Percentiles rank a stretch among this genome's conserved stretches.
Evolutionary conservation across 2,329 filamentous ascomycete genomes (phyloP).

Genomic region (Xylaria sp.): DNA sequence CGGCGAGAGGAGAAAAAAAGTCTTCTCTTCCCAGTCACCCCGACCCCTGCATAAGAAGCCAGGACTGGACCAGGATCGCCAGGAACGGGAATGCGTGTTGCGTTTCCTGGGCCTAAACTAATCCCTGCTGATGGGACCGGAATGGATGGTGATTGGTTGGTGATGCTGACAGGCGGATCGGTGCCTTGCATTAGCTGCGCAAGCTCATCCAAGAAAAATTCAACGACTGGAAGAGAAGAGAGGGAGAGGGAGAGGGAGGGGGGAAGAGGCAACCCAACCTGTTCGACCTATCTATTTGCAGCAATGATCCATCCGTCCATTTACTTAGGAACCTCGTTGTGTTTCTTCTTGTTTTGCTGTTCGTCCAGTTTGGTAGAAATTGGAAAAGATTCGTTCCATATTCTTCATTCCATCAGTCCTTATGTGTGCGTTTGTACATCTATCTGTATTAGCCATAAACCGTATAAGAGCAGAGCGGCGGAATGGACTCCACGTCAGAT

Average conservation of each 20-base stretch:
- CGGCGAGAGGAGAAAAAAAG: not conserved
- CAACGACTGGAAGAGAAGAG: not conserved
- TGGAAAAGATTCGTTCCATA: not conserved
- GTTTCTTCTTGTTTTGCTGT: not conserved
- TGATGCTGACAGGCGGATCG: slow-evolving; percentile 26
- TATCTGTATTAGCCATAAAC: too few relatives aligned
- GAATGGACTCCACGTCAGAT: slow-evolving; percentile 10
- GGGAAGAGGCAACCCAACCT: slow-evolving; percentile 19
- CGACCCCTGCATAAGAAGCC: slow-evolving; percentile 18
- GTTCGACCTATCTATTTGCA: not conserved
- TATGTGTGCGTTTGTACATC: too few relatives aligned
- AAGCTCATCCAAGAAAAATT: slow-evolving; percentile 15
- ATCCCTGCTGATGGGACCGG: slow-evolving; percentile 7
- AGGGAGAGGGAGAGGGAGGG: not conserved
- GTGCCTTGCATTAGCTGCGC: slow-evolving; percentile 27
- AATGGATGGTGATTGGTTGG: slow-evolving; percentile 5
- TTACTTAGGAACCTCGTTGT: too few relatives aligned
- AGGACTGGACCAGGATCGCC: slow-evolving; percentile 19
- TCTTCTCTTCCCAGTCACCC: slow-evolving; percentile 7
- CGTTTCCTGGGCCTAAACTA: not conserved
- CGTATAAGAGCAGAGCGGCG: not conserved
- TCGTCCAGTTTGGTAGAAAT: not conserved
- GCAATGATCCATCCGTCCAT: too few relatives aligned
- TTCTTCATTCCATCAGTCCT: not conserved
- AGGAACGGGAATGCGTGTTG: slow-evolving; percentile 21